Evolutionary conservation across 2,329 filamentous ascomycete species (phyloP).

Genomic region (Venturia asperata): DNA sequence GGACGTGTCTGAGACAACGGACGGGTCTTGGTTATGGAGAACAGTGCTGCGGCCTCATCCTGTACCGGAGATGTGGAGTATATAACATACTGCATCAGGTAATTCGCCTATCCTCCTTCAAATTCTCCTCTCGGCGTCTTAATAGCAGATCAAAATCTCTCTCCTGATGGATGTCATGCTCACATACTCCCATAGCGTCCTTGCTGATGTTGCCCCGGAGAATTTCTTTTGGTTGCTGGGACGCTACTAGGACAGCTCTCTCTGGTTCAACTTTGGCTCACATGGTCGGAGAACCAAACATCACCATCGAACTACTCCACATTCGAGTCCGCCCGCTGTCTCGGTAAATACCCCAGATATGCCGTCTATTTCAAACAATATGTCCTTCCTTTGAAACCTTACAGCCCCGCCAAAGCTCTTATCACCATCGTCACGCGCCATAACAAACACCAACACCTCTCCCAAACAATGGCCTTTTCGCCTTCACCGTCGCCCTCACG

Average conservation of each 20-base stretch:
- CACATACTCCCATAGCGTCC: background rate
- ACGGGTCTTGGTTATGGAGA: background rate
- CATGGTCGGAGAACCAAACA: background rate
- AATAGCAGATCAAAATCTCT: background rate
- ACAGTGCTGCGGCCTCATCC: background rate
- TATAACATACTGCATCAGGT: background rate
- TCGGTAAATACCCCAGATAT: background rate
- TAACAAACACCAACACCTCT: background rate
- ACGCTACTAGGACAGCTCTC: background rate
- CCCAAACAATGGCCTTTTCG: slow-evolving; percentile 10
- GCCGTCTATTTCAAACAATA: background rate
- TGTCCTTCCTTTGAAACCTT: background rate
- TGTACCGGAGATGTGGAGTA: background rate
- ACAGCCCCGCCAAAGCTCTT: background rate
- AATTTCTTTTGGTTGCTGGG: slow-evolving; percentile 2
- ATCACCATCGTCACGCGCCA: background rate
- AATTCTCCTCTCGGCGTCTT: background rate
- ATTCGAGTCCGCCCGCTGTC: background rate
- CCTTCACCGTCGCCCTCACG: background rate
- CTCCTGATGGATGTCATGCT: background rate
- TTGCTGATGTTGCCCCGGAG: background rate
- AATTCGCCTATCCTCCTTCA: background rate
- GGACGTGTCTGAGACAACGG: background rate
- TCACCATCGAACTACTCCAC: background rate
- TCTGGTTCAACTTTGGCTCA: background rate